Evolutionary conservation across 768 basidiomycete genomes (phyloP), one percentile per base, ranked within the genome.

Genomic region (Termitomyces sp.): DNA sequence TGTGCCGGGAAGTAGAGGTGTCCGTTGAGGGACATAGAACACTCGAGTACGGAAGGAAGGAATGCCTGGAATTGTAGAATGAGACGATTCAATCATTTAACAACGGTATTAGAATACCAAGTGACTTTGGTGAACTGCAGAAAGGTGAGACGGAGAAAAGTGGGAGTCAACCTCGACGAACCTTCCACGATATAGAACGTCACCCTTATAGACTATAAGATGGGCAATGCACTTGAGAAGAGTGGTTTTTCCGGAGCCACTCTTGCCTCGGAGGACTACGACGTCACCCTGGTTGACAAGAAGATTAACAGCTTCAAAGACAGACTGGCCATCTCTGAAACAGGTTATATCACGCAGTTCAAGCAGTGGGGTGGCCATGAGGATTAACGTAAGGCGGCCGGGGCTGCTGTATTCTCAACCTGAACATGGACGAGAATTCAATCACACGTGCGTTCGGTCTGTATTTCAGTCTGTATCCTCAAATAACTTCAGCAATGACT

Each of bases 21-120:
- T 88, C 42, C 94, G 78, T 71, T 96, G 94, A 1, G 94, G 93
- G 27, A 95, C 86, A 69, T 96, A 96, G 59, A 87, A 81, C 3
- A 96, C 85, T 56, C 79, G 81, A 0, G 88, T 93, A 53, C 94
- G 84, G 72, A 86, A 96, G 18, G 69, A 68, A 3, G 94, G 91
- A 24, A 94, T 82, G 13, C 89, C 92, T 89, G 66, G 11, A 24
- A 46, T 33, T 30, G 4, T 7, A 69, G 34, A 49, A 37, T 59
- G 55, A 57, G 58, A 42, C 27, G 20, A 56, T 36, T 1, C 9
- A 8, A 42, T n/a, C 5, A 11, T 15, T 48, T 22, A 33, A 13
- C 13, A 33, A 54, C 41, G 31, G 27, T 37, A 51, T 49, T 18
- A 39, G 58, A 73, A 37, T 70, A 80, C 84, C 82, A 64, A 77